These are phyloP conservation scores for Puccinia sorghi DNA, from an alignment of 1,284 basidiomycete species.

Conservation along the genomic window DNA sequence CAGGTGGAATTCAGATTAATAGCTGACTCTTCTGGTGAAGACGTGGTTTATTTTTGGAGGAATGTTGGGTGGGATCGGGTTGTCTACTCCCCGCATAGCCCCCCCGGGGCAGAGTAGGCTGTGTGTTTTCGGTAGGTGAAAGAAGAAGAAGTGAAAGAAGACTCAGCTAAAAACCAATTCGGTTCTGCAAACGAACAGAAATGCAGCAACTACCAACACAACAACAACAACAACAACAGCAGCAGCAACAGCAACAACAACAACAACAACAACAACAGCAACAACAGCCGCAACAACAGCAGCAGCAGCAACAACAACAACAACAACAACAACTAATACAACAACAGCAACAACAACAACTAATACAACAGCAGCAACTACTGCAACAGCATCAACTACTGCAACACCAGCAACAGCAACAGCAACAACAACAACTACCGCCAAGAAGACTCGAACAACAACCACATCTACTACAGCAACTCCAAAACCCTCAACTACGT, in stretches of 20 bases:
- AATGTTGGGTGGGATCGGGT: no score
- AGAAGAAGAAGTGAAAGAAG: no score
- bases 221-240: not conserved
- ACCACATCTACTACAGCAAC: constrained; percentile 51
- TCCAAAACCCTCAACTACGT: constrained; percentile 11
- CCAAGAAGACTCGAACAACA: constrained; percentile 48
- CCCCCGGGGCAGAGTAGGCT: no score
- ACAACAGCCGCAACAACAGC: constrained; percentile 3
- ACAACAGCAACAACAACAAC: constrained; percentile 2
- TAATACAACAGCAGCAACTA: not conserved
- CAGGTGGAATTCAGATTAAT: no score
- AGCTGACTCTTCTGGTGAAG: no score
- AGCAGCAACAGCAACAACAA: constrained; percentile 1
- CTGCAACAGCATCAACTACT: constrained; percentile 56
- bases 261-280: constrained; percentile 3
- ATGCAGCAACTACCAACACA: not conserved
- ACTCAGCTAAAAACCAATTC: no score
- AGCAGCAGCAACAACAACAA: not conserved
- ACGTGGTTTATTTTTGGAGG: no score
- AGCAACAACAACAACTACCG: not conserved
- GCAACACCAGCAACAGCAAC: constrained; percentile 52
- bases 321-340: not conserved
- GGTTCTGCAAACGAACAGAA: not conserved
- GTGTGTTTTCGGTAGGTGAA: no score
- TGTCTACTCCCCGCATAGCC: no score